Evolutionary conservation across 768 basidiomycete genomes (phyloP), one percentile per base, ranked within the genome.

Genomic region (Suillus tomentosus): DNA sequence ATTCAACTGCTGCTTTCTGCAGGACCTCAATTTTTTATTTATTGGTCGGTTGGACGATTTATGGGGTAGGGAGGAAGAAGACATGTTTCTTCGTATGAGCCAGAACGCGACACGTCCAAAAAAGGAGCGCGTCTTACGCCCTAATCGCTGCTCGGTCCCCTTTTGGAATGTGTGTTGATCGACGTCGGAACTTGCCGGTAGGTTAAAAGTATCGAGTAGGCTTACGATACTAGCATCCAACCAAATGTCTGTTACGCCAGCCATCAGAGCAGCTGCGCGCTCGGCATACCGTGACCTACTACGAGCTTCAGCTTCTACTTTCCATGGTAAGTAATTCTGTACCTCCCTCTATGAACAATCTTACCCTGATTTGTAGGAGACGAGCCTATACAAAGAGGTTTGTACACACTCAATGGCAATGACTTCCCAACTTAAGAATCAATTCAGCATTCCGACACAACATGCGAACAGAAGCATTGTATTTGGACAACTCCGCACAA

Each of bases 281-380:
- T 82, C 91, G 39, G 89, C 89, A 17, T 95, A 95, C 70, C 84
- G 92, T 40, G 79, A 85, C 69, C 77, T 93, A 5, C 85, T 87
- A 67, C 82, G 92, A 48, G 87, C 91, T 0, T 85, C 91, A 2
- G 74, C 84, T 7, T 71, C 77, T 13, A 92, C 91, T 0, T 95
- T 95, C 72, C 61, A 81, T 63, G 92, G 90, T 84, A 69, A 42
- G 71, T 72, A 5, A 0, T 55, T 51, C 27, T 62, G 24, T 24
- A 31, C 10, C 56, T 45, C 27, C 10, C 31, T 40, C 22, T 3
- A 11, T 17, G 14, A 0, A 59, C 31, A 9, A 19, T 50, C 65
- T 62, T 19, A 70, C 62, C 39, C 9, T 37, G 45, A 53, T 47
- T 47, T 47, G 24, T 54, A 89, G 89, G 87, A 37, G 90, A 92